Conservation (phyloP, 2,329 filamentous ascomycete species). For the Fusarium dlaminii region DNA sequence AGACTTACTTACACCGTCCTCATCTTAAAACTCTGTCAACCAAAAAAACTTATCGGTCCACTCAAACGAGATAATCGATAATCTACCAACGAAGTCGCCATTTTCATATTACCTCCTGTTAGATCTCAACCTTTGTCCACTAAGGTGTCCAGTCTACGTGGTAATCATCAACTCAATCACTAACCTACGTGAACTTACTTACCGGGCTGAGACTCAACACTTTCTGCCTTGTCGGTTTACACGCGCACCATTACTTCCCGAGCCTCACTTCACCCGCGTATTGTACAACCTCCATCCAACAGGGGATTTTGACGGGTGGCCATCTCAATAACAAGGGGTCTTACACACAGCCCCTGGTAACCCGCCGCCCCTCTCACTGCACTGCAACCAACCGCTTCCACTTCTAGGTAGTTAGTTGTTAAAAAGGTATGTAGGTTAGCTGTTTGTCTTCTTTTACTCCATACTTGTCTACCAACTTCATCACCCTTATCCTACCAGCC, state of each 20-base stretch:
- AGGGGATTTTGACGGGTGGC: neutral
- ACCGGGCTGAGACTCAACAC: constrained; percentile 6
- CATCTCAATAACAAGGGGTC: constrained; percentile 14
- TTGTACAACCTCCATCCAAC: constrained; percentile 18
- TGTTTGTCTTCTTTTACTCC: neutral
- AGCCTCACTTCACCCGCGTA: constrained; percentile 14
- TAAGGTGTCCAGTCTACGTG: neutral
- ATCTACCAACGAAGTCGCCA: neutral
- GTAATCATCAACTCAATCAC: neutral
- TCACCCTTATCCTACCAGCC: neutral
- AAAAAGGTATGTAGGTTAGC: constrained; percentile 2
- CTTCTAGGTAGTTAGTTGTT: constrained; percentile 3
- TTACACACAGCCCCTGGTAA: constrained; percentile 17
- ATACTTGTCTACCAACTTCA: neutral
- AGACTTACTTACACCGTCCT: constrained; percentile 8
- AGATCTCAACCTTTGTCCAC: neutral
- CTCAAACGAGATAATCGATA: neutral
- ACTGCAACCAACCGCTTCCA: constrained; percentile 7
- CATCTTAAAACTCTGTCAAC: neutral
- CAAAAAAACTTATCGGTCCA: neutral
- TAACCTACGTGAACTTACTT: neutral
- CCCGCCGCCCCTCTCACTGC: neutral
- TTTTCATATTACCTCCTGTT: neutral
- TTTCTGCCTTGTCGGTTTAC: constrained; percentile 23
- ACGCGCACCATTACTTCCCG: constrained; percentile 9